A percentile compares a stretch with the other conserved stretches of the same genome.
These are phyloP conservation scores for Karstenula rhodostoma DNA, from an alignment of 2,329 filamentous ascomycete genomes.

Conservation along the genomic window DNA sequence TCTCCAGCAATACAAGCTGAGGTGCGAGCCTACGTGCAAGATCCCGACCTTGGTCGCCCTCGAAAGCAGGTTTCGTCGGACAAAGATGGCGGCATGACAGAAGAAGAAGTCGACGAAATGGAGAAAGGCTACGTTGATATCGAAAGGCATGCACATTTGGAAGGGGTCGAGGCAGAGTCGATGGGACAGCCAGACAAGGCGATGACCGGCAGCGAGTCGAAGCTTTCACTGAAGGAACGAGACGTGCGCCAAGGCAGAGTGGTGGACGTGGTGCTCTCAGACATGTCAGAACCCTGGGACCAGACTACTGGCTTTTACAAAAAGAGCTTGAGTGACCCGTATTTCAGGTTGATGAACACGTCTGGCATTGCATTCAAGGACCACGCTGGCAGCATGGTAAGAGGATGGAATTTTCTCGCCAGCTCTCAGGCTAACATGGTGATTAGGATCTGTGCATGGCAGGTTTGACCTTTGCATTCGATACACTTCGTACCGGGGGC, in stretches of 20 bases:
- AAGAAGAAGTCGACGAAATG: constrained; percentile 52
- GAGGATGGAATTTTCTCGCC: constrained; percentile 34
- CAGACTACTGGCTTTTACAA: constrained; percentile 80
- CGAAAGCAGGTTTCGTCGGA: constrained; percentile 41
- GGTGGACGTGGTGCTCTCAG: constrained; percentile 94
- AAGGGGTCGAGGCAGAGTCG: constrained; percentile 32
- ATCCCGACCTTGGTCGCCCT: constrained; percentile 66
- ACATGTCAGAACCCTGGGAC: constrained; percentile 98
- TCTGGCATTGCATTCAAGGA: constrained; percentile 87
- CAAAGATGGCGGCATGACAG: constrained; percentile 40
- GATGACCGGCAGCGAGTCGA: constrained; percentile 33
- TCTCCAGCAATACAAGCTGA: constrained; percentile 75
- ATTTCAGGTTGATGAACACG: constrained; percentile 99
- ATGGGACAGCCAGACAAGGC: constrained; percentile 22
- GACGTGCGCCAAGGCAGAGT: constrained; percentile 61
- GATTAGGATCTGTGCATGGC: constrained; percentile 85
- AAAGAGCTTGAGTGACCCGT: constrained; percentile 93
- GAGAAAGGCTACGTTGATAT: constrained; percentile 71
- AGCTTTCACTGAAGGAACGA: constrained; percentile 41
- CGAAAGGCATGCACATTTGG: constrained; percentile 60
- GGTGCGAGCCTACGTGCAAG: constrained; percentile 77
- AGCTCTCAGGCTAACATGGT: not conserved
- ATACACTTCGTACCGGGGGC: constrained; percentile 81
- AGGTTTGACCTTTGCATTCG: constrained; percentile 83
- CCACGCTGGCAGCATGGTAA: constrained; percentile 93